These are phyloP conservation scores for Thermoascus crustaceus DNA, from an alignment of 2,329 filamentous ascomycete genomes.

Conservation along the genomic window DNA sequence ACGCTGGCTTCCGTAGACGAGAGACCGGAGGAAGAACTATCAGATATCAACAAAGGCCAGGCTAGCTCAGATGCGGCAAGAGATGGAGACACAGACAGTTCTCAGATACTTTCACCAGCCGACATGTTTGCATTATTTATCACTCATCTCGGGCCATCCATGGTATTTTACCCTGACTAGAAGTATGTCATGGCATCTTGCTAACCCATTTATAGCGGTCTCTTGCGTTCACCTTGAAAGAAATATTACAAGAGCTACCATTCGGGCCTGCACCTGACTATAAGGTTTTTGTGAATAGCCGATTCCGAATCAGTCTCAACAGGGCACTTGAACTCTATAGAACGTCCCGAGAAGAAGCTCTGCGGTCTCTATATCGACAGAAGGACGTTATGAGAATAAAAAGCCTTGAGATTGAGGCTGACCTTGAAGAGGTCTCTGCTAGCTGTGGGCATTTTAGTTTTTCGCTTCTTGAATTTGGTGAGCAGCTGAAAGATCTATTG, in stretches of 20 bases:
- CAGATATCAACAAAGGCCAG: slow-evolving; percentile 34
- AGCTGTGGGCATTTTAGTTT: slow-evolving; percentile 96
- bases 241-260: slow-evolving; percentile 79
- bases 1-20: slow-evolving; percentile 57
- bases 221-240: slow-evolving; percentile 79
- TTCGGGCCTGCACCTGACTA: slow-evolving; percentile 63
- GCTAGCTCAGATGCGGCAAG: slow-evolving; percentile 6
- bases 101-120: slow-evolving; percentile 43
- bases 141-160: slow-evolving; percentile 76
- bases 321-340: slow-evolving; percentile 77
- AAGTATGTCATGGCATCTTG: not conserved
- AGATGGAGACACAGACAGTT: slow-evolving; percentile 8
- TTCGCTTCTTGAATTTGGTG: slow-evolving; percentile 79
- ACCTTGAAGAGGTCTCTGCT: slow-evolving; percentile 95
- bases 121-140: slow-evolving; percentile 94
- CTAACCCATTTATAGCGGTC: slow-evolving; percentile 54
- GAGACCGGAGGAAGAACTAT: slow-evolving; percentile 49
- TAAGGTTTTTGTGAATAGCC: slow-evolving; percentile 65
- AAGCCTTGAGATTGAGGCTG: slow-evolving; percentile 71
- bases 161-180: slow-evolving; percentile 41
- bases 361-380: slow-evolving; percentile 70
- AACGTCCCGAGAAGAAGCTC: slow-evolving; percentile 62
- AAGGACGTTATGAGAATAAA: slow-evolving; percentile 63
- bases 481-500: slow-evolving; percentile 77
- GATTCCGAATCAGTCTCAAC: slow-evolving; percentile 69